A percentile compares a stretch with the other conserved stretches of the same genome.
Evolutionary conservation across 805 yeast genomes (phyloP).

Genomic region (Ogataea ramenticola): DNA sequence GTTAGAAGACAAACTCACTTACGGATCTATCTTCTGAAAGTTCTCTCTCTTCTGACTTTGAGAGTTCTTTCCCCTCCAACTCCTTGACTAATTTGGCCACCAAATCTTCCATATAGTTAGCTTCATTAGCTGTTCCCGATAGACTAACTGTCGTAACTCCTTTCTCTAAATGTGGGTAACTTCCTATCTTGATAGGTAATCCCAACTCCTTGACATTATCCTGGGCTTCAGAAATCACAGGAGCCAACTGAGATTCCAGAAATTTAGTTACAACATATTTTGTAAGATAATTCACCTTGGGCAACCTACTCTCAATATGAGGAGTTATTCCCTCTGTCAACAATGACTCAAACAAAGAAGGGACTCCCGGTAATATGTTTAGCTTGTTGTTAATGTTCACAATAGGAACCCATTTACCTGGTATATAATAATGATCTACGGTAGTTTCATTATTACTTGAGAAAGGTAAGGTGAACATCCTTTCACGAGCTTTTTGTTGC

Average conservation of each 20-base stretch:
- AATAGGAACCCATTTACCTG: slow-evolving; percentile 77
- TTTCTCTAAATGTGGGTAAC: slow-evolving; percentile 73
- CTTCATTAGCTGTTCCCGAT: slow-evolving; percentile 45
- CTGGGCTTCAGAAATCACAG: slow-evolving; percentile 50
- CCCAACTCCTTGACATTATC: slow-evolving; percentile 24
- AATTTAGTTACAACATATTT: slow-evolving; percentile 54
- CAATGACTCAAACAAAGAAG: slow-evolving; percentile 57
- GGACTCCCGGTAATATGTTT: slow-evolving; percentile 78
- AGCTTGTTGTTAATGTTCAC: slow-evolving; percentile 60
- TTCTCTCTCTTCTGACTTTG: slow-evolving; percentile 47
- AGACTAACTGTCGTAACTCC: slow-evolving; percentile 66
- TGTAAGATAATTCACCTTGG: slow-evolving; percentile 32
- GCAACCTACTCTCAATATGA: slow-evolving; percentile 16
- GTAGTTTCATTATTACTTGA: slow-evolving; percentile 3
- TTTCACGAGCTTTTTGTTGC: slow-evolving; percentile 66
- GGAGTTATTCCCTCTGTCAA: slow-evolving; percentile 37
- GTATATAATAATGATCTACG: slow-evolving; percentile 40
- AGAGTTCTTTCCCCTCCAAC: slow-evolving; percentile 51
- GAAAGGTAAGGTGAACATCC: slow-evolving; percentile 76
- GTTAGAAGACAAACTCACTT: neutral
- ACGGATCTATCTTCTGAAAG: slow-evolving; percentile 4
- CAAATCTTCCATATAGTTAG: slow-evolving; percentile 31
- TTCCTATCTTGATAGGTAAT: slow-evolving; percentile 62
- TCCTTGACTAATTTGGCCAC: slow-evolving; percentile 19
- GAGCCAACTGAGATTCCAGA: slow-evolving; percentile 65